Base-by-base conservation (phyloP, 345 rosid genomes). In the Citrus inodora region DNA sequence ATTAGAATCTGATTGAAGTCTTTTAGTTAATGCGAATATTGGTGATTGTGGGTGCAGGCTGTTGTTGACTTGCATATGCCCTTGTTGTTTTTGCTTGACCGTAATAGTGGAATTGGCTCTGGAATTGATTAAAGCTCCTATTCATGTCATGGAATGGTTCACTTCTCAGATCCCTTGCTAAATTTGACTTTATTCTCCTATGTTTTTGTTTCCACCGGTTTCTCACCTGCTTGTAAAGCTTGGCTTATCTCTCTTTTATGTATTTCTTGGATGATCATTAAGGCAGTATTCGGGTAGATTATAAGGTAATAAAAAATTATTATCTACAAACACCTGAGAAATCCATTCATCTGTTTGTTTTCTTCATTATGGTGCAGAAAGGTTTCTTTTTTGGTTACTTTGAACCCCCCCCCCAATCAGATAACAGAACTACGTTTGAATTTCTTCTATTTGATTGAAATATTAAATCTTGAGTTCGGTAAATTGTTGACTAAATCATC, bases 61-160 rank as follows among this genome's bases (percentile, higher is more conserved):
- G 89, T 46, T 82, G 88, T 77, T 93, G 82, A 85, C 94, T 60
- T 83, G 94, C 70, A 80, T 85, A 80, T 90, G 91, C 61, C 91
- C 96, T 7, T 95, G 97, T 81, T 93, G 91, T 84, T 81, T 90
- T 71, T 88, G 97, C 80, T 77, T 89, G 77, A 90, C 90, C 65
- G 33, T 90, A 9, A 48, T 93, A 55, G 89, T 90, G 78, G 91
- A 90, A 83, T 75, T 87, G 7, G 90, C 94, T n/a, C 82, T 89
- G 67, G 88, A 82, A 72, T 82, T 93, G 89, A 81, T 92, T 75
- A 85, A 90, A 86, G 93, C 93, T 32, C 92, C 92, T 5, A 75
- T 91, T 59, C 86, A 83, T 81, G 91, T 90, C 74, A 87, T 91
- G 89, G 80, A 85, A 78, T 91, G 93, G 88, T 89, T 91, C 86